Evolutionary conservation across 176 grass and related monocot species (phyloP).

Genomic region (Miscanthus lutarioriparius): DNA sequence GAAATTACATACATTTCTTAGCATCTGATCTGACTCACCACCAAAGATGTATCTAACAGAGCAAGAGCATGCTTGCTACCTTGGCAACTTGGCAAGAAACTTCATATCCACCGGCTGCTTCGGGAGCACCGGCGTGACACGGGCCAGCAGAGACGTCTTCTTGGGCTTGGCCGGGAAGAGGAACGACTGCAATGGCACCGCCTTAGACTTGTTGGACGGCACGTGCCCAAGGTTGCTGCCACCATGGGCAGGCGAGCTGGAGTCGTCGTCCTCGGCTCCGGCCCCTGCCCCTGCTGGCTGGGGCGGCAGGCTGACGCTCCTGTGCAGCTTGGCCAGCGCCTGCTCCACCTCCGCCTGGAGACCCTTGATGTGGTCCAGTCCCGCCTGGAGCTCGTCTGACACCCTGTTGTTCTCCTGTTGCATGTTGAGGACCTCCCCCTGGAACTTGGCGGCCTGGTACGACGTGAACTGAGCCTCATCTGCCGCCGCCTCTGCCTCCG

Average conservation of each 20-base stretch:
- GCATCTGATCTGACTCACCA: neutral
- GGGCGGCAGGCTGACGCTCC: conserved; percentile 37
- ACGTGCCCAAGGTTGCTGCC: neutral
- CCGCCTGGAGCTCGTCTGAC: conserved; percentile 68
- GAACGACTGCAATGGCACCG: conserved; percentile 54
- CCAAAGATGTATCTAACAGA: neutral
- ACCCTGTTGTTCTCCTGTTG: conserved; percentile 86
- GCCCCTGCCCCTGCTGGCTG: neutral
- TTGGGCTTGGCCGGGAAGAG: conserved; percentile 61
- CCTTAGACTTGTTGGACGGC: conserved; percentile 41
- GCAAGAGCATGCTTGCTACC: conserved; percentile 2
- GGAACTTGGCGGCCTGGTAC: conserved; percentile 86
- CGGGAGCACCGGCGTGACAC: conserved; percentile 54
- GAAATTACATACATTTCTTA: neutral
- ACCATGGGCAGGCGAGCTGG: neutral
- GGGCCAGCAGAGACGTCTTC: conserved; percentile 56
- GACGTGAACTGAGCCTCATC: conserved; percentile 54
- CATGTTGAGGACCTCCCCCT: conserved; percentile 91
- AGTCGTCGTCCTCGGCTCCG: neutral
- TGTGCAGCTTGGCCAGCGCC: conserved; percentile 49
- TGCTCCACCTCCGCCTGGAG: conserved; percentile 70
- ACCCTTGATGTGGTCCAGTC: conserved; percentile 67
- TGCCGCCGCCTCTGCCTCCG: neutral
- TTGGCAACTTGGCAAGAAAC: conserved; percentile 47
- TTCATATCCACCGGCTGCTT: conserved; percentile 42